A percentile compares a stretch with the other conserved stretches of the same genome.
Evolutionary conservation across 2,329 filamentous ascomycete genomes (phyloP).

Genomic region (Immersiporthe knoxdaviesiana): DNA sequence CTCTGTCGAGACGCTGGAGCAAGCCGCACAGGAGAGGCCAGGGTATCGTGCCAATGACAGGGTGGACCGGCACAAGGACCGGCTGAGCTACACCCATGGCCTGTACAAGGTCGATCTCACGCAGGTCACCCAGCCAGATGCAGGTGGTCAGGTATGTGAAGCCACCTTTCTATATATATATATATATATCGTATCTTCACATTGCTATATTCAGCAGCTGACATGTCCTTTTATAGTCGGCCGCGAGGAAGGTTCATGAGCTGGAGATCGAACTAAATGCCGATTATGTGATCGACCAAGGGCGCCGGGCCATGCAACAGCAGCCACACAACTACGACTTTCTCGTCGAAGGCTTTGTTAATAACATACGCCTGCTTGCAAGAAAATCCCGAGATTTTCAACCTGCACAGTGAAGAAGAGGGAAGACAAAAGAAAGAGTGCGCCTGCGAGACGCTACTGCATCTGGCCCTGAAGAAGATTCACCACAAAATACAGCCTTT

Average conservation of each 20-base stretch:
- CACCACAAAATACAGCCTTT: background rate
- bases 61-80: slow-evolving; percentile 79
- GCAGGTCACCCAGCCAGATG: slow-evolving; percentile 68
- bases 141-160: slow-evolving; percentile 41
- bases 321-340: slow-evolving; percentile 65
- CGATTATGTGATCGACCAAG: slow-evolving; percentile 66
- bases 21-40: slow-evolving; percentile 37
- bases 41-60: slow-evolving; percentile 41
- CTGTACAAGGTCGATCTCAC: slow-evolving; percentile 91
- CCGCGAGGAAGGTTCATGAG: slow-evolving; percentile 71
- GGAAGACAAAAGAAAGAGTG: no score
- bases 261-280: slow-evolving; percentile 78
- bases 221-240: slow-evolving; percentile 40
- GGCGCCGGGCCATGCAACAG: slow-evolving; percentile 55
- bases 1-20: slow-evolving; percentile 59
- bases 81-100: slow-evolving; percentile 86
- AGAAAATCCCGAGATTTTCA: slow-evolving; percentile 40
- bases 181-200: no score
- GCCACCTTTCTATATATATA: background rate
- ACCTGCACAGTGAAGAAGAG: background rate
- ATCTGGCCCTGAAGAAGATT: background rate
- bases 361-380: slow-evolving; percentile 69
- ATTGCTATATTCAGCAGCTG: slow-evolving; percentile 24
- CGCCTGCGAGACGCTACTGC: background rate
- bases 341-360: slow-evolving; percentile 73